These are phyloP conservation scores for Aspergillus quadrilineatus DNA, from an alignment of 2,329 filamentous ascomycete species.

Conservation along the genomic window DNA sequence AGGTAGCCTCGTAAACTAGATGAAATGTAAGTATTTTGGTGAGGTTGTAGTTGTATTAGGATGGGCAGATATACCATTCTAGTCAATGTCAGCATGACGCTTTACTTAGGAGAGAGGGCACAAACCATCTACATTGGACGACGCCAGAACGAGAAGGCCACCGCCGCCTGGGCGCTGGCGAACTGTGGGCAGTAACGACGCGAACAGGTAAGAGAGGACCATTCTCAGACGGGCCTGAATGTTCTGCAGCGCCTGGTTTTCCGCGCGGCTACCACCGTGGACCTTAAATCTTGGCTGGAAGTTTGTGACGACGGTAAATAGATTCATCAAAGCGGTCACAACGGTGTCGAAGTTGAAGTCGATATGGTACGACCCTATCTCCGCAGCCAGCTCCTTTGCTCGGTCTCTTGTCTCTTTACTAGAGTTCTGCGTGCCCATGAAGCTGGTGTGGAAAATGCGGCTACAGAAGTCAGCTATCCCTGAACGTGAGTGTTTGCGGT, in stretches of 20 bases:
- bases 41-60: neutral
- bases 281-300: constrained; percentile 64
- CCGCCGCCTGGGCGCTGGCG: constrained; percentile 58
- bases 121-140: constrained; percentile 61
- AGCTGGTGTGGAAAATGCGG: constrained; percentile 62
- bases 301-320: constrained; percentile 58
- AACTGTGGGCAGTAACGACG: constrained; percentile 61
- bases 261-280: constrained; percentile 60
- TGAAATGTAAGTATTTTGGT: constrained; percentile 34
- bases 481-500: neutral
- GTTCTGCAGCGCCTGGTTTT: constrained; percentile 67
- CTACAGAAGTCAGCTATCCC: constrained; percentile 13
- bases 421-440: constrained; percentile 70
- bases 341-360: constrained; percentile 72
- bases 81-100: constrained; percentile 8
- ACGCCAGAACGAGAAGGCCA: constrained; percentile 64
- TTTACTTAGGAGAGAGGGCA: neutral
- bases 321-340: constrained; percentile 58
- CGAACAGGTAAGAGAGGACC: constrained; percentile 65
- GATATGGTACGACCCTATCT: constrained; percentile 71
- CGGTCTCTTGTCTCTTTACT: constrained; percentile 66
- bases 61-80: constrained; percentile 30
- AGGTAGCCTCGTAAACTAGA: constrained; percentile 52
- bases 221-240: constrained; percentile 67
- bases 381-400: constrained; percentile 57